Evolutionary conservation across 2,329 filamentous ascomycete genomes (phyloP), one percentile per base, ranked within the genome.

Genomic region (Colletotrichum costaricense): DNA sequence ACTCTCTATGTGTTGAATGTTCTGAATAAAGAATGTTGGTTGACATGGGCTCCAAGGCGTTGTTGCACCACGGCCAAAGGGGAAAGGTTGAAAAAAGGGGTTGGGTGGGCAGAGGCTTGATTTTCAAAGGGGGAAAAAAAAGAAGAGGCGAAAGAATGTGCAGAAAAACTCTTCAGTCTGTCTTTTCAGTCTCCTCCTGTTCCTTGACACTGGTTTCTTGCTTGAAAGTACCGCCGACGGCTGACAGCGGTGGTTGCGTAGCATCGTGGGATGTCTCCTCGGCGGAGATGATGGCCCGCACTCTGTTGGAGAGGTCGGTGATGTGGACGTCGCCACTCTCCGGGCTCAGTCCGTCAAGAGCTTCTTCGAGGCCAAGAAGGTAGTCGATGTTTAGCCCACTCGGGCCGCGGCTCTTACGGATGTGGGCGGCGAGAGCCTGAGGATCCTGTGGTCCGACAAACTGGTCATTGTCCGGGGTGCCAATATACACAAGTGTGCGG

Each of bases 311-410:
- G 77, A 99, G 84, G 83, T 98, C 95, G 63, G 90, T 92, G 66
- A 99, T 89, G 86, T 99, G 96, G 74, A 88, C 88, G 84, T 98
- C 97, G 3, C 91, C 91, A 80, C 93, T 97, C 65, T 94, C 94
- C 2, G 89, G 85, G 75, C 94, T 93, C 76, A 98, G 84, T 35
- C 89, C 90, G 72, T 91, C 83, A 76, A 99, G 87, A 7, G 94
- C 94, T 70, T 86, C 85, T 80, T 98, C 94, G 56, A 99, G 86
- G 76, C 92, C 88, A 80, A 94, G 93, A 55, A 99, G 86, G 83
- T 99, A 99, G 79, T 98, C 96, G 72, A 88, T 91, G 82, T 98
- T 98, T 80, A 93, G 90, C 1, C 97, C 97, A 82, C 95, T 98
- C 28, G 95, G 94, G 0, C 97, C 97, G 54, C 86, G 83, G 78